Base-by-base conservation (phyloP, 202 grass and related monocot genomes). In the Eragrostis tef region DNA sequence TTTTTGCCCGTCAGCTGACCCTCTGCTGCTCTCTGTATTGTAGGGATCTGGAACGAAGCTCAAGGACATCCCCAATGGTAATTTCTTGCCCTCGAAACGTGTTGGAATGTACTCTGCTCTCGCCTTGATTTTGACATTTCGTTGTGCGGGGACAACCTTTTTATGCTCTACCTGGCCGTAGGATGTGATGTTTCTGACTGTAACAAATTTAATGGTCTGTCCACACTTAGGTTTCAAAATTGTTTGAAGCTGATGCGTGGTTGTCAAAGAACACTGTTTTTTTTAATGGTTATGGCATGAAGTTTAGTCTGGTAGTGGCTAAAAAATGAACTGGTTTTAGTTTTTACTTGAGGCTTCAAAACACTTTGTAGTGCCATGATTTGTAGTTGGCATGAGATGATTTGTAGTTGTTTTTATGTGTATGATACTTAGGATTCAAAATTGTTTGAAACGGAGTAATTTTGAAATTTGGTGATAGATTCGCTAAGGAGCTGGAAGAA, bases 51-150 rank as follows among this genome's bases (percentile, higher is more conserved):
- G 96, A 81, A 89, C 89, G 26, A 99, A 87, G 85, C 89, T 99
- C 14, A 93, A 91, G 69, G 96, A 99, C 39, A 99, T 99, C 41
- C 96, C 96, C 2, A 99, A 99, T 69, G 90, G 96, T 99, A 90
- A 75, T 0, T 20, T 31, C 15, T 31, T 43, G 0, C 69, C 67
- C 70, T 44, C 39, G 0, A n/a, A 73, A 56, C 20, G 13, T 76
- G 3, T 59, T 13, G 41, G 16, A 8, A 19, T 54, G n/a, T 79
- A 15, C 26, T 72, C 0, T 63, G n/a, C n/a, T n/a, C n/a, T n/a
- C n/a, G n/a, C 0, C 75, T 71, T 67, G 6, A 36, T 49, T 31
- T 57, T 44, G 64, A 3, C 17, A 16, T 25, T 36, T 49, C 13
- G 1, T 34, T 34, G 31, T 34, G 31, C 4, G 31, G 31, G 31